These are phyloP conservation scores for Inga leiocalycina DNA, from an alignment of 306 rosid species.

Conservation along the genomic window DNA sequence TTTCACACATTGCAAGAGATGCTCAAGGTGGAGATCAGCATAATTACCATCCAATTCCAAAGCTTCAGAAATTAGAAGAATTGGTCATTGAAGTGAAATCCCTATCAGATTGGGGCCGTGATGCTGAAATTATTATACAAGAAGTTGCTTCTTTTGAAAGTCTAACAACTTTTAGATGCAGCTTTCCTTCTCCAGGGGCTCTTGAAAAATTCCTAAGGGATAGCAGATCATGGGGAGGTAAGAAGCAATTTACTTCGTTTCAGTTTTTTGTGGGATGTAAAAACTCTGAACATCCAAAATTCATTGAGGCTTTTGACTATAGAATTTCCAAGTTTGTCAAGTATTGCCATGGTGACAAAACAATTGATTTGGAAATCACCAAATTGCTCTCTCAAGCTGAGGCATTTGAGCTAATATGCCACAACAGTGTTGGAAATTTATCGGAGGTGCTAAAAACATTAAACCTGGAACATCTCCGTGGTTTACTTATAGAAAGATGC, in stretches of 20 bases:
- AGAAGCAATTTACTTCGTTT: neutral
- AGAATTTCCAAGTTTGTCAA: neutral
- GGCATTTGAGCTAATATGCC: constrained; percentile 1
- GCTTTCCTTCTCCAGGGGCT: constrained; percentile 7
- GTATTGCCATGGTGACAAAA: neutral
- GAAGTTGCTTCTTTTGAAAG: constrained; percentile 26
- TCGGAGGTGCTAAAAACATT: neutral
- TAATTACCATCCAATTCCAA: neutral
- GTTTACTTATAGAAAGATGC: constrained; percentile 2
- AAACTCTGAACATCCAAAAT: neutral
- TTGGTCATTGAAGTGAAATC: no score
- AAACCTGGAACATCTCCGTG: neutral
- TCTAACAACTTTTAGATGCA: constrained; percentile 21
- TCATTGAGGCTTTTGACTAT: neutral
- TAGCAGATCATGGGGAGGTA: neutral
- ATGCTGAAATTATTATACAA: no score
- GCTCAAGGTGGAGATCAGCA: no score
- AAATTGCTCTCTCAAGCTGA: constrained; percentile 10
- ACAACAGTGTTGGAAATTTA: neutral
- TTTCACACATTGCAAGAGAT: neutral
- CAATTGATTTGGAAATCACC: neutral
- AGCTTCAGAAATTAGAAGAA: neutral
- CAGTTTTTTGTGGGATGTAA: neutral
- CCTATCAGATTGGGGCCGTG: no score
- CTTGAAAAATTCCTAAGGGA: neutral